Conservation (phyloP, 2,329 filamentous ascomycete genomes). For the Stagonosporopsis rhizophila region DNA sequence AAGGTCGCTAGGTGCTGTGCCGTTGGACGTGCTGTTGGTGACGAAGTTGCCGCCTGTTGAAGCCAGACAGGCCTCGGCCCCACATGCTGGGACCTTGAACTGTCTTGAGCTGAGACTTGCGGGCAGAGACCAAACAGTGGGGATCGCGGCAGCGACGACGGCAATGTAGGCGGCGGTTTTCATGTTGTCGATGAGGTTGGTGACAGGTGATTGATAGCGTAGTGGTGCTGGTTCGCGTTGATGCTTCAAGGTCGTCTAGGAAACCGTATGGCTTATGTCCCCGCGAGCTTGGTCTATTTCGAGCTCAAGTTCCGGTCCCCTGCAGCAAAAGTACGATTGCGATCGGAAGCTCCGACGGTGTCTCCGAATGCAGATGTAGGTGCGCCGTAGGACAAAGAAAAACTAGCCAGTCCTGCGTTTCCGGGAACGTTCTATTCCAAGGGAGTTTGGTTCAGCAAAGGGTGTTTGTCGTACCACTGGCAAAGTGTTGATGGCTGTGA, state of each 20-base stretch:
- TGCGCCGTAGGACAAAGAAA: slow-evolving; percentile 29
- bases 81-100: slow-evolving; percentile 24
- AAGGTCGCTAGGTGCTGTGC: slow-evolving; percentile 17
- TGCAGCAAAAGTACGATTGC: slow-evolving; percentile 24
- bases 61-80: slow-evolving; percentile 22
- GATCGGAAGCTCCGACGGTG: slow-evolving; percentile 17
- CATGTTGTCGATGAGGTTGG: slow-evolving; percentile 16
- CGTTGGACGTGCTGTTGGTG: slow-evolving; percentile 7
- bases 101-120: slow-evolving; percentile 4
- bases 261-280: slow-evolving; percentile 9
- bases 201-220: slow-evolving; percentile 1
- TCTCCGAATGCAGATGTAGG: slow-evolving; percentile 22
- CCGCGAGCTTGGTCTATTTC: slow-evolving; percentile 11
- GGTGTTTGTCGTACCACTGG: not conserved
- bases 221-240: not conserved
- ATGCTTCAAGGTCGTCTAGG: slow-evolving; percentile 11
- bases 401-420: slow-evolving; percentile 8
- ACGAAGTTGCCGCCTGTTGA: slow-evolving; percentile 20
- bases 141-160: slow-evolving; percentile 12
- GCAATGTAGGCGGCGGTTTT: slow-evolving; percentile 17
- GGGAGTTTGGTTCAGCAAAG: not conserved
- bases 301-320: slow-evolving; percentile 17
- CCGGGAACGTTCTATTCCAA: slow-evolving; percentile 5
- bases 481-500: slow-evolving; percentile 7
- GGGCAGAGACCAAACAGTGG: slow-evolving; percentile 19